Conservation (phyloP, 208 protist genomes). For the Histomonas meleagridis region DNA sequence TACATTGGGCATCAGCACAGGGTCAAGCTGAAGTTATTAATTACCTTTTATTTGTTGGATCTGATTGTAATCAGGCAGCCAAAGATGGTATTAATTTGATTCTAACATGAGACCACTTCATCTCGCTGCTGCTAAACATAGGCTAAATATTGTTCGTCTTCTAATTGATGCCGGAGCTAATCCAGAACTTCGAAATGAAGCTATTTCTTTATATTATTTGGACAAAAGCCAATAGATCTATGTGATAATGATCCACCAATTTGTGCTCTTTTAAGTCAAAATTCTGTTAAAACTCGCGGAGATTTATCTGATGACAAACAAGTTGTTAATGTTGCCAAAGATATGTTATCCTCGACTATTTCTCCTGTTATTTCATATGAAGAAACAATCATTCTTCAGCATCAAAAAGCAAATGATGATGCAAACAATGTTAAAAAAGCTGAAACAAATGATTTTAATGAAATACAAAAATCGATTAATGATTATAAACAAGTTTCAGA, state of each 20-base stretch:
- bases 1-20: constrained; percentile 31
- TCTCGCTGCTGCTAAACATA: background rate
- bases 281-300: background rate
- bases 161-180: background rate
- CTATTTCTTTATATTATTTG: too few relatives aligned
- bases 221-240: background rate
- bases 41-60: background rate
- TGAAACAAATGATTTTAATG: background rate
- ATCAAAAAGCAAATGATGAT: constrained; percentile 15
- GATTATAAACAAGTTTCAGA: background rate
- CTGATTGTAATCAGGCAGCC: background rate
- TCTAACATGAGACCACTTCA: constrained; percentile 10
- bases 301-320: background rate
- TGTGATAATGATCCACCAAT: constrained; percentile 2
- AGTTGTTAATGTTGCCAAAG: background rate
- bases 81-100: constrained; percentile 33
- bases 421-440: background rate
- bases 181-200: background rate
- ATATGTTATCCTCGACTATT: background rate
- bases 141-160: background rate
- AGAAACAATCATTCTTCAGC: background rate
- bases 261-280: background rate
- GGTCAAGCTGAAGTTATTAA: constrained; percentile 27
- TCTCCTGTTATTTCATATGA: background rate
- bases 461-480: background rate